Conservation (phyloP, 1,139 yeast genomes). For the Lodderomyces elongisporus region DNA sequence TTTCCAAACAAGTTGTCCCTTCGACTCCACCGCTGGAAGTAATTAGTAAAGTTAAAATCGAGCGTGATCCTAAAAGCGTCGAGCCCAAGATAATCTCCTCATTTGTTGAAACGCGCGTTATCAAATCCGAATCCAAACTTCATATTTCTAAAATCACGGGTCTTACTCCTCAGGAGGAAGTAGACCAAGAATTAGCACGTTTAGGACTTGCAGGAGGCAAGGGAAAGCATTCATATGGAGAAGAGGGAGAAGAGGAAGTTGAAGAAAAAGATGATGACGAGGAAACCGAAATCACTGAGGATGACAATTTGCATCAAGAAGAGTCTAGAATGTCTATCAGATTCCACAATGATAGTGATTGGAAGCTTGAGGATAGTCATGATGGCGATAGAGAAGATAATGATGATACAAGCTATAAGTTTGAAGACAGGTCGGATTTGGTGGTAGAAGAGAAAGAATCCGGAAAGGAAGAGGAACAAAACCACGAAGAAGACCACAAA, state of each 20-base stretch:
- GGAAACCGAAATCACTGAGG: conserved; percentile 6
- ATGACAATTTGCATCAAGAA: conserved; percentile 13
- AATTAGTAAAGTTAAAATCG: background rate
- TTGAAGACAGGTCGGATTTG: conserved; percentile 9
- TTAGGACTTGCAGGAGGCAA: background rate
- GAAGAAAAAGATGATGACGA: conserved; percentile 1
- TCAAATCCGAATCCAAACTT: conserved; percentile 5
- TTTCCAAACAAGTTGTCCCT: too few species aligned
- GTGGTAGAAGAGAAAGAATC: conserved; percentile 1
- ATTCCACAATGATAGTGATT: conserved; percentile 33
- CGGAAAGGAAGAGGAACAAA: conserved; percentile 7
- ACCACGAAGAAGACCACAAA: conserved; percentile 10
- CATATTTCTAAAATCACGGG: conserved; percentile 9
- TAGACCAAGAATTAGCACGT: conserved; percentile 4
- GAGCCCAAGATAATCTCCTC: background rate
- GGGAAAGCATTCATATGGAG: too few species aligned
- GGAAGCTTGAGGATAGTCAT: conserved; percentile 41
- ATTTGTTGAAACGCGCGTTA: background rate
- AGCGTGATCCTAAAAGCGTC: background rate
- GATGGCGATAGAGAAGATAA: conserved; percentile 44
- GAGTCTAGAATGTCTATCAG: conserved; percentile 27
- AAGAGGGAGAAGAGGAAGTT: conserved; percentile 2
- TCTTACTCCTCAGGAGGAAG: conserved; percentile 13
- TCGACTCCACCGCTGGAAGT: background rate
- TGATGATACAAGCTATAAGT: conserved; percentile 19